Base-by-base conservation (phyloP, 208 protist genomes). In the Leishmania martiniquensis region DNA sequence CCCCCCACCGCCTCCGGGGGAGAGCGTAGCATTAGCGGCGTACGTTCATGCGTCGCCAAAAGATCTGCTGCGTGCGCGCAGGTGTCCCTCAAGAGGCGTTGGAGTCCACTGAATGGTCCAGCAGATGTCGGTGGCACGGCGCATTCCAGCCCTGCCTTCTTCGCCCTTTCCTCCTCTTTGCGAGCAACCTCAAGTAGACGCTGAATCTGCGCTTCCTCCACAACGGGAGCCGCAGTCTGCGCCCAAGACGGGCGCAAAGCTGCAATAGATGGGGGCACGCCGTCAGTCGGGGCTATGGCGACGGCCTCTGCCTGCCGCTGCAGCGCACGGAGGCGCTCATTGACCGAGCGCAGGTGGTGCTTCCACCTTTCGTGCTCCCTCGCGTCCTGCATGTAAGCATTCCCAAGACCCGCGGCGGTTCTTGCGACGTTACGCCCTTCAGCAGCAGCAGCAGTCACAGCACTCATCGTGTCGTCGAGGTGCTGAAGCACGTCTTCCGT, bases 301-400 rank as follows among this genome's bases (percentile, higher is more conserved):
- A 79, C 1, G 2, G 45, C 76, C 32, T 81, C 77, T 7, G 49
- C 78, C 12, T 78, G 80, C 1, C 45, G 75, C 55, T 79, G 72
- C 37, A 81, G 67, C 1, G 67, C 76, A 7, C 55, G 70, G 9
- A 96, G 81, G 15, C 78, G 75, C 34, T 72, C 62, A 75, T 96
- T 96, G 45, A 96, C 80, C 1, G 45, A 32, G 6, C 77, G 82
- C 72, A 87, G 39, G 45, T 76, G 60, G 52, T 65, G 80, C 59
- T 55, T 59, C 17, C 70, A 63, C 37, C 63, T 69, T 34, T 76
- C 52, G 6, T 54, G 49, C 55, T 76, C 45, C 0, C 77, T 77
- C n/a, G 63, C 72, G 49, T 82, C 34, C 1, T 60, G 84, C 88
- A 91, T 91, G 77, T 91, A 94, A 12, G 70, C 62, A 60, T 93